Evolutionary conservation across 805 yeast genomes (phyloP), one percentile per base, ranked within the genome.

Genomic region (Candida parachauliodes): DNA sequence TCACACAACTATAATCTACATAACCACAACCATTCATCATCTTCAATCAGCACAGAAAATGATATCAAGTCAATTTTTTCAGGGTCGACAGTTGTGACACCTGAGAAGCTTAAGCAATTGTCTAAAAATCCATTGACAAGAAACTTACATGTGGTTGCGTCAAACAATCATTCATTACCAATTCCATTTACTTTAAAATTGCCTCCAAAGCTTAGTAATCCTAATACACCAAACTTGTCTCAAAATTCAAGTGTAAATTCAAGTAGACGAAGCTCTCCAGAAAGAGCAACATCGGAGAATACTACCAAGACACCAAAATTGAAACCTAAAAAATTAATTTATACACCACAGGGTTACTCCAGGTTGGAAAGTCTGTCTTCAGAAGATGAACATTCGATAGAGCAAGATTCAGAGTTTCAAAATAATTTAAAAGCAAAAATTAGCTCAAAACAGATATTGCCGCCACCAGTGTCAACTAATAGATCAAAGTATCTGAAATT

Each of bases 131-230:
- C 71, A 1, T 37, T 60, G 1, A 57, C 70, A 2, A 61, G 54
- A 21, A 56, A 56, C 24, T 50, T 68, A 19, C 73, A 68, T 46
- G 57, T 68, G 21, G 46, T 52, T 33, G 44, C 52, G 15, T 25
- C 43, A 19, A 35, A 39, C 19, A 37, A 45, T n/a, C 58, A 67
- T 39, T 60, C 58, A 5, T 66, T 67, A 27, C 73, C 74, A 2
- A 63, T 68, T 27, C 74, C 74, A 3, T 67, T 68, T 44, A 59
- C 67, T 5, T 46, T 68, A 28, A 54, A 55, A 23, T 45, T 68
- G 32, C 74, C 74, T 1, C 74, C 74, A 3, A 64, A 60, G 36
- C 48, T 68, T 28, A 57, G 65, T 32, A 55, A 57, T 10, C 49
- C 50, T n/a, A 60, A 57, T 40, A 39, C 45, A 17, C 55, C 57